Percentiles rank a stretch among this genome's conserved stretches.
Conservation (phyloP, 1,284 basidiomycete species). For the Moesziomyces aphidis region DNA sequence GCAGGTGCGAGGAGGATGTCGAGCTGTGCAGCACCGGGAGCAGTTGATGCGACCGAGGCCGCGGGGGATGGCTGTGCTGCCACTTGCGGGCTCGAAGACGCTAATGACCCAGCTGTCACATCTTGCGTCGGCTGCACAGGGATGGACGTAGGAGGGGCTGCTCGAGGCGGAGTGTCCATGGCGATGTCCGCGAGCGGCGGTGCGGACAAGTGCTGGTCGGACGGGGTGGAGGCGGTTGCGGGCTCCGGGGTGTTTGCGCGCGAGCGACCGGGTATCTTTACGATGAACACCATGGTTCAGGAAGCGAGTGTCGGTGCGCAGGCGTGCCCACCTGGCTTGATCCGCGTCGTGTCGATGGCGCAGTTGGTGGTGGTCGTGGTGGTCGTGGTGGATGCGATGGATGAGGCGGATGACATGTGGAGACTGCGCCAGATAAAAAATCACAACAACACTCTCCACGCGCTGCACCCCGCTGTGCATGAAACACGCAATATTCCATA, state of each 20-base stretch:
- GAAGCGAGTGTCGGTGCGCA: background rate
- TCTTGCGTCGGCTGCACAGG: too few relatives aligned
- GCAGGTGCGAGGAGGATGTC: slow-evolving; percentile 62
- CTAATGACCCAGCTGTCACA: too few relatives aligned
- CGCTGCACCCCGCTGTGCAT: background rate
- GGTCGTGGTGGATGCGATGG: background rate
- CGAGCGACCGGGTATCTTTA: slow-evolving; percentile 58
- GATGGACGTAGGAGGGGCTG: too few relatives aligned
- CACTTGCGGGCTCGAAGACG: background rate
- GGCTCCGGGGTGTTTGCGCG: slow-evolving; percentile 43
- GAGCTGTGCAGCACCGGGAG: slow-evolving; percentile 23
- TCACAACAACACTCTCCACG: background rate
- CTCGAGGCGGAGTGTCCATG: too few relatives aligned
- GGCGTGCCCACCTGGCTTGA: background rate
- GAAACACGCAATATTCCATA: background rate
- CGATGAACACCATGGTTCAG: slow-evolving; percentile 59
- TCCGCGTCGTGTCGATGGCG: background rate
- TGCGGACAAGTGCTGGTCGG: slow-evolving; percentile 1
- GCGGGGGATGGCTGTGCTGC: background rate
- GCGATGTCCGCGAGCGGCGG: too few relatives aligned
- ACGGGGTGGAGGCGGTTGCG: slow-evolving; percentile 9
- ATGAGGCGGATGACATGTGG: background rate
- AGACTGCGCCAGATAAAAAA: background rate
- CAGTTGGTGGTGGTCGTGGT: background rate
- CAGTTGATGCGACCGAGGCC: background rate